Conservation (phyloP, 1,139 yeast species). For the Blastobotrys raffinosifermentans region DNA sequence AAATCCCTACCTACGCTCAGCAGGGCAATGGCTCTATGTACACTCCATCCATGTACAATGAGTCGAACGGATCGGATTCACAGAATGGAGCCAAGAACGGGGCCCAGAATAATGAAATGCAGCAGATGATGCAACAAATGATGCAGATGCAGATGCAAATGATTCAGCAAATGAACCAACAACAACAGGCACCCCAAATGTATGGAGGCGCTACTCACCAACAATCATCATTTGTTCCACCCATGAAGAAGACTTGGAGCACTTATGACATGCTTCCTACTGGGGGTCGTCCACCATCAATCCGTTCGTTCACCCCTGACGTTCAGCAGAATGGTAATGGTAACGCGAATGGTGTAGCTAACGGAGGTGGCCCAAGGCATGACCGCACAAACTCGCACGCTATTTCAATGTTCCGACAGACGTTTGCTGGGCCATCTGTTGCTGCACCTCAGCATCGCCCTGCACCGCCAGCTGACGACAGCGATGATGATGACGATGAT, state of each 20-base stretch:
- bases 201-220: constrained; percentile 7
- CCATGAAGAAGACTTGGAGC: constrained; percentile 17
- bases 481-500: constrained; percentile 34
- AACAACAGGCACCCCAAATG: constrained; percentile 5
- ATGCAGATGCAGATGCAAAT: constrained; percentile 33
- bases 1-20: not conserved
- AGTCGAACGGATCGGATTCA: constrained; percentile 4
- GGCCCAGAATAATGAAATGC: constrained; percentile 20
- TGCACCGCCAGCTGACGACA: too few relatives aligned
- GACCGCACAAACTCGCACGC: too few relatives aligned
- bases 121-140: constrained; percentile 31
- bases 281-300: constrained; percentile 12
- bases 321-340: too few relatives aligned
- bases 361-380: too few relatives aligned
- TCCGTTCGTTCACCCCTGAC: not conserved
- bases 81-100: constrained; percentile 2
- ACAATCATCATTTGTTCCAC: constrained; percentile 2
- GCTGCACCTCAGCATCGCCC: too few relatives aligned
- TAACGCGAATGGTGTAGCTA: too few relatives aligned
- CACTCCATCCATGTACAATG: constrained; percentile 11
- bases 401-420: too few relatives aligned
- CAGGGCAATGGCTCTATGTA: not conserved
- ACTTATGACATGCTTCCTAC: constrained; percentile 14
- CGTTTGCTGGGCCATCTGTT: too few relatives aligned
- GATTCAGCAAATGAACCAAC: constrained; percentile 26